phyloP scores from a whole-genome alignment of 2,329 filamentous ascomycete genomes.

The Xenoacremonium recifei region DNA sequence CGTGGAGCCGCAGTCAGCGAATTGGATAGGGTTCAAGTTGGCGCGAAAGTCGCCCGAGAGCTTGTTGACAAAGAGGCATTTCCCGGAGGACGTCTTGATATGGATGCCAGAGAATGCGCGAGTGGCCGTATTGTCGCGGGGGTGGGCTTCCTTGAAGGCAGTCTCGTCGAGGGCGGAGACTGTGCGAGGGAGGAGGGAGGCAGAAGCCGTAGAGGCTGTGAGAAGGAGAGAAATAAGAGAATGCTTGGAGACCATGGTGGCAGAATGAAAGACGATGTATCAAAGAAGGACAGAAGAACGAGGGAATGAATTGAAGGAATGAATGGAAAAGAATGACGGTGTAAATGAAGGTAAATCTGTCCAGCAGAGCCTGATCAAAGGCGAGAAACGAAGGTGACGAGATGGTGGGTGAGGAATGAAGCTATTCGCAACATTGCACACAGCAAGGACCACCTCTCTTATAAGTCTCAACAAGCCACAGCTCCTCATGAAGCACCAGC shows the following conservation, averaged over 20 bases:
- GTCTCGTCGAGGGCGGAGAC: slow-evolving; percentile 42
- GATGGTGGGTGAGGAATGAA: slow-evolving; percentile 9
- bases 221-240: slow-evolving; percentile 1
- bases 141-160: slow-evolving; percentile 44
- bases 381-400: slow-evolving; percentile 8
- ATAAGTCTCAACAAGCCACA: no score
- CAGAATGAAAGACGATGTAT: neutral
- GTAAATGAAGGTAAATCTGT: slow-evolving; percentile 11
- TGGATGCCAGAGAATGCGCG: slow-evolving; percentile 43
- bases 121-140: slow-evolving; percentile 42
- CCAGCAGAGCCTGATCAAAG: slow-evolving; percentile 18
- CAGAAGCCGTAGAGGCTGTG: neutral
- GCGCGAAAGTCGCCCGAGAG: slow-evolving; percentile 48
- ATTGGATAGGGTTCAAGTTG: slow-evolving; percentile 46
- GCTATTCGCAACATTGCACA: slow-evolving; percentile 9
- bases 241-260: neutral
- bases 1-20: slow-evolving; percentile 41
- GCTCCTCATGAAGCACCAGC: no score
- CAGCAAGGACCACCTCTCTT: no score
- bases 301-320: slow-evolving; percentile 1
- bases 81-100: slow-evolving; percentile 44
- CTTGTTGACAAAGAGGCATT: slow-evolving; percentile 45
- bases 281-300: slow-evolving; percentile 1
- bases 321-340: neutral
- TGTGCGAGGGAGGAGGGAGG: neutral